Evolutionary conservation across 768 basidiomycete species (phyloP).

Genomic region (Cantharellus cinnabarinus): DNA sequence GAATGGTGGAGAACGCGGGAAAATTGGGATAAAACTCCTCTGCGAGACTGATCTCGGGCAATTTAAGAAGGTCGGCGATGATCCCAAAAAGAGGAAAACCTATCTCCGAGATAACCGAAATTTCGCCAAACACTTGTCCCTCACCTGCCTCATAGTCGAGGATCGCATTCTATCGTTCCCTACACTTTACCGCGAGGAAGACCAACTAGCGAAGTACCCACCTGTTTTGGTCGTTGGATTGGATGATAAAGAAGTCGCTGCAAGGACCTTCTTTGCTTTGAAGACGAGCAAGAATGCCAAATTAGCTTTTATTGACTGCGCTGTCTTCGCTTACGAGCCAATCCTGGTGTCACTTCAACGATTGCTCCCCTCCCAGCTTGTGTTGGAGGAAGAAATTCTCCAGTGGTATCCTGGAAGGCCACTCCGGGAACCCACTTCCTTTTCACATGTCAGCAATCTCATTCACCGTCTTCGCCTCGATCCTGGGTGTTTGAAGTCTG

Average conservation of each 20-base stretch:
- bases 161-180: slow-evolving; percentile 31
- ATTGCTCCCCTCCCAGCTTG: slow-evolving; percentile 23
- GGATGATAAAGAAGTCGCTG: slow-evolving; percentile 23
- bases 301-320: slow-evolving; percentile 39
- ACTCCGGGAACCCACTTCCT: background rate
- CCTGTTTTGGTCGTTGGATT: slow-evolving; percentile 36
- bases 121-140: slow-evolving; percentile 37
- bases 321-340: slow-evolving; percentile 42
- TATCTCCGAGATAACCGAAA: slow-evolving; percentile 30
- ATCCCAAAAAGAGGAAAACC: slow-evolving; percentile 17
- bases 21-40: too few relatives aligned
- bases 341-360: slow-evolving; percentile 36
- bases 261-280: slow-evolving; percentile 22
- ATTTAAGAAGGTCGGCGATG: slow-evolving; percentile 12
- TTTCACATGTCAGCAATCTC: slow-evolving; percentile 4
- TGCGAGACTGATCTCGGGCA: slow-evolving; percentile 16
- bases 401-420: background rate
- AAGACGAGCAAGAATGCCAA: slow-evolving; percentile 18
- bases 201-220: slow-evolving; percentile 25
- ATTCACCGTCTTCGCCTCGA: slow-evolving; percentile 16
- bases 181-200: slow-evolving; percentile 33
- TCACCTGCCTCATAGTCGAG: slow-evolving; percentile 32
- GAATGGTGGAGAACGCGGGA: background rate
- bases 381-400: background rate
- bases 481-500: slow-evolving; percentile 22